Base-by-base conservation (phyloP, 352 stramenopile species). In the Aphanomyces euteiches region DNA sequence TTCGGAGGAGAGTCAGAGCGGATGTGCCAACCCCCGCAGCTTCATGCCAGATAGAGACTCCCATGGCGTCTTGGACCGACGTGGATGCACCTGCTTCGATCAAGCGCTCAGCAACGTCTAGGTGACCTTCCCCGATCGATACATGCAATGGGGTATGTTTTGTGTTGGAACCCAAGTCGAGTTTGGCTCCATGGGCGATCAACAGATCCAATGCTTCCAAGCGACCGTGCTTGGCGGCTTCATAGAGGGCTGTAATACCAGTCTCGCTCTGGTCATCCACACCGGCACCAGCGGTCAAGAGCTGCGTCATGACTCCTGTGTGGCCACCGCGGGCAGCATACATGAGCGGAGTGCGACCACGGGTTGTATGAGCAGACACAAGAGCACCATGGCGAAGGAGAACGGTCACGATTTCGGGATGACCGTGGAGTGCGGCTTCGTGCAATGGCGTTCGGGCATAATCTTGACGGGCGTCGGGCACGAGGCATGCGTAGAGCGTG, bases 221-320 rank as follows among this genome's bases (percentile, higher is more conserved):
- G 8, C 80, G 77, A 28, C 82, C 82, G 47, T 88, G 75, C 63
- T 90, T 84, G 37, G 77, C 77, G 3, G 85, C 85, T 41, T 84
- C 76, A 60, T 91, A 91, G 58, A 91, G 47, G 6, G 85, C 75
- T n/a, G 85, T 91, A 56, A 90, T 77, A 12, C 84, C 82, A 78
- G 90, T 91, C 41, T 91, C 85, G 70, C 90, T 93, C 74, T 90
- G 79, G 61, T 90, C 85, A 74, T 91, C 68, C 41, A 89, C 77
- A 58, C 86, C 82, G 1, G 83, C 83, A 7, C 67, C 69, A 41
- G 80, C 82, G 3, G 80, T 74, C 53, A 89, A 39, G 8, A 67
- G 19, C 8, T 41, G 43, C 5, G 19, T 37, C 17, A 67, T 28
- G 39, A 67, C 59, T 45, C 0, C 39, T 21, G 43, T 8, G 50